Base-by-base conservation (phyloP, 805 yeast species). In the Metschnikowia reukaufii region DNA sequence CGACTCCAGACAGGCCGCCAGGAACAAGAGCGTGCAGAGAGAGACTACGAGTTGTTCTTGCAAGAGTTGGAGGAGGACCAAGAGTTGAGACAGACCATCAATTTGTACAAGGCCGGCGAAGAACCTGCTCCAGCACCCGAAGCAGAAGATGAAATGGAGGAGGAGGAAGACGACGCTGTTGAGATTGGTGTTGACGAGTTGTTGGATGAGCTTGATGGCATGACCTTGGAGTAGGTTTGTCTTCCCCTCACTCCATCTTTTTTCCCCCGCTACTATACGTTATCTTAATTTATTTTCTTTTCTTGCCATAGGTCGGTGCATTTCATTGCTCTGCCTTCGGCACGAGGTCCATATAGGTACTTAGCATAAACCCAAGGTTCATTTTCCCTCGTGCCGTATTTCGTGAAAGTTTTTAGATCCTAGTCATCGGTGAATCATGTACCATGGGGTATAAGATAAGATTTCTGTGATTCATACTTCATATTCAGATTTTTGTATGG, bases 31-130 rank as follows among this genome's bases (percentile, higher is more conserved):
- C 79, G 87, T 59, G 96, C 96, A 4, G 97, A 92, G 70, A 84
- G 82, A 68, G 99, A 92, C 70, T 94, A 89, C 73, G 99, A 92
- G 72, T 64, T 85, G 56, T 94, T 94, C 88, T 80, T 94, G 72
- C 97, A 89, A 72, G 97, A 94, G 67, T 81, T 94, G 65, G 99
- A 94, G 74, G 98, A 94, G 70, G 99, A 94, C 70, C 83, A 83
- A 45, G 99, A 94, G 65, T 79, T 94, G 65, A 86, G 99, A 75
- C 90, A 86, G 60, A 82, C 89, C 38, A 82, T 94, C 67, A 92
- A 94, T 64, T 62, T 94, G 61, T 94, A 94, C 76, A 94, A 90
- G 72, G 81, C 84, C 45, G 66, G 59, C 44, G 65, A 58, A 31
- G 56, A 44, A 43, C 60, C 59, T 12, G 58, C 52, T 13, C 51